Evolutionary conservation across 371 early-diverging fungal species (phyloP).

Genomic region (Syncephalis plumigaleata): DNA sequence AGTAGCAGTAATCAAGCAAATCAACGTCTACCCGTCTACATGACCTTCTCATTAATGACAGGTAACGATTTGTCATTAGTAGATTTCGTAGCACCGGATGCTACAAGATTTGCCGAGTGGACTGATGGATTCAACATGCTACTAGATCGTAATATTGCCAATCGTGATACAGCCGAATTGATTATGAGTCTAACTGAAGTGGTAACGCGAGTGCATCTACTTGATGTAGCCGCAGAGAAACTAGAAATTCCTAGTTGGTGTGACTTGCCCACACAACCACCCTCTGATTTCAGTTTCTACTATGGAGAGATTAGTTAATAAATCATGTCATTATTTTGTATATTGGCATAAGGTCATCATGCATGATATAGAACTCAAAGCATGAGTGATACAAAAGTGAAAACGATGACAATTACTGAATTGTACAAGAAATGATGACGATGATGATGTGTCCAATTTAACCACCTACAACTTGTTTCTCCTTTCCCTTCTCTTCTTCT

Average conservation of each 20-base stretch:
- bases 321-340: too few species aligned
- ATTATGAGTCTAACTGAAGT: conserved; percentile 46
- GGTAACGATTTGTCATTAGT: conserved; percentile 20
- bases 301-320: not conserved
- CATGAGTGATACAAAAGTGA: too few species aligned
- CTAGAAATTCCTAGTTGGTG: conserved; percentile 28
- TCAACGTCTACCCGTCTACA: too few species aligned
- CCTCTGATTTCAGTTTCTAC: not conserved
- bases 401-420: too few species aligned
- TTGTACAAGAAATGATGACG: too few species aligned
- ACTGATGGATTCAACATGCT: conserved; percentile 66
- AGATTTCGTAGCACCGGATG: conserved; percentile 33
- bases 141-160: conserved; percentile 38
- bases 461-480: too few species aligned
- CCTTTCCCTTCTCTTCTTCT: too few species aligned
- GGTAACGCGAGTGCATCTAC: conserved; percentile 41
- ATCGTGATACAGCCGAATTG: conserved; percentile 39
- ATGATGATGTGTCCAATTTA: too few species aligned
- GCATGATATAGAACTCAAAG: too few species aligned
- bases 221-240: conserved; percentile 49
- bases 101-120: conserved; percentile 48
- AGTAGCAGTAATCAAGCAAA: too few species aligned
- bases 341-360: too few species aligned
- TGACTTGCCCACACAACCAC: conserved; percentile 6
- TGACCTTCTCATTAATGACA: conserved; percentile 27